Evolutionary conservation across 345 rosid species (phyloP).

Genomic region (Citrus inodora): DNA sequence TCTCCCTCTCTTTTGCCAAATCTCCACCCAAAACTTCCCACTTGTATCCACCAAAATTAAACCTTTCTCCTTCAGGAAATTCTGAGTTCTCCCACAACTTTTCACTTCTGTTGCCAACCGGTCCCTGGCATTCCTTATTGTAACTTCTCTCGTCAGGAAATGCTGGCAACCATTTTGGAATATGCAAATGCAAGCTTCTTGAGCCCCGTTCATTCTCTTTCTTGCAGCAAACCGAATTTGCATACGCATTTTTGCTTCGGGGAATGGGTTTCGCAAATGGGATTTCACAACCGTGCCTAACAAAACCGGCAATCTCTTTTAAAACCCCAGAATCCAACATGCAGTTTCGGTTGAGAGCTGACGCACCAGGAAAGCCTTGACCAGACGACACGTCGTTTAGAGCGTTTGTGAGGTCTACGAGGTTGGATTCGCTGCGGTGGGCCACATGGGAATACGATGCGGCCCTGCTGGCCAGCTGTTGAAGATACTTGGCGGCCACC

Average conservation of each 20-base stretch:
- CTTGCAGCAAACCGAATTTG: not conserved
- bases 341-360: slow-evolving; percentile 26
- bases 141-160: slow-evolving; percentile 27
- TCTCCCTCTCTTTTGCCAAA: slow-evolving; percentile 17
- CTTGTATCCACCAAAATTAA: not conserved
- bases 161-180: slow-evolving; percentile 40
- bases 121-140: not conserved
- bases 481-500: slow-evolving; percentile 36
- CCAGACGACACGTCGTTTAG: slow-evolving; percentile 34
- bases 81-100: slow-evolving; percentile 28
- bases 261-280: slow-evolving; percentile 62
- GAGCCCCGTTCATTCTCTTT: not conserved
- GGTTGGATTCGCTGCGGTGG: slow-evolving; percentile 49
- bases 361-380: slow-evolving; percentile 45
- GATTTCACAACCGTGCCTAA: slow-evolving; percentile 34
- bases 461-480: slow-evolving; percentile 38
- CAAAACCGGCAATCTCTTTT: slow-evolving; percentile 33
- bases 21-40: not conserved
- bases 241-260: not conserved
- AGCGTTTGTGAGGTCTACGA: slow-evolving; percentile 45
- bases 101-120: not conserved
- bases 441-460: slow-evolving; percentile 36
- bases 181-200: not conserved
- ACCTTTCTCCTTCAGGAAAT: not conserved
- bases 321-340: slow-evolving; percentile 30